Conservation (phyloP, 176 grass and related monocot species). For the Themeda triandra region DNA sequence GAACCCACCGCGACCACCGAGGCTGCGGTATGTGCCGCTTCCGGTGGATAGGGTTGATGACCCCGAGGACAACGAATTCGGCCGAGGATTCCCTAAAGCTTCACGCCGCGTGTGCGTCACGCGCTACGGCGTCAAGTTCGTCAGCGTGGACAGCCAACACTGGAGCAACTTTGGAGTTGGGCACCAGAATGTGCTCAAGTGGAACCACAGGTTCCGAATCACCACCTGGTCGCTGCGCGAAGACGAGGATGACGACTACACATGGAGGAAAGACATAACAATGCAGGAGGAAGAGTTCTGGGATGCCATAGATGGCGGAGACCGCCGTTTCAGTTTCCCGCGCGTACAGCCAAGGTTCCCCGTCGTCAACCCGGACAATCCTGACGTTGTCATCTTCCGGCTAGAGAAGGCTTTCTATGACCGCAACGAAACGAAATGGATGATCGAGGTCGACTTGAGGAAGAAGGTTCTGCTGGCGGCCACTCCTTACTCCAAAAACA, state of each 20-base stretch:
- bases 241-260: neutral
- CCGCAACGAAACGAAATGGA: neutral
- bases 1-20: neutral
- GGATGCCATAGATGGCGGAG: neutral
- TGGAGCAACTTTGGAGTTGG: neutral
- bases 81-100: neutral
- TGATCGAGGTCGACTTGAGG: constrained; percentile 5
- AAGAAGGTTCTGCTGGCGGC: neutral
- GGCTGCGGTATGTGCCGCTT: neutral
- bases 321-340: neutral
- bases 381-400: neutral
- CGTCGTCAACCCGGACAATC: neutral
- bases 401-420: neutral
- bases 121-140: neutral
- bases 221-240: neutral
- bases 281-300: neutral
- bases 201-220: neutral
- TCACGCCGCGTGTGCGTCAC: neutral
- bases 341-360: neutral
- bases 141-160: neutral
- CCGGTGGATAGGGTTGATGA: neutral
- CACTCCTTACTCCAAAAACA: neutral
- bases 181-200: neutral
- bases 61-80: neutral
- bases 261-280: neutral